phyloP scores from a whole-genome alignment of 345 rosid genomes.

The Euphorbia peplus region DNA sequence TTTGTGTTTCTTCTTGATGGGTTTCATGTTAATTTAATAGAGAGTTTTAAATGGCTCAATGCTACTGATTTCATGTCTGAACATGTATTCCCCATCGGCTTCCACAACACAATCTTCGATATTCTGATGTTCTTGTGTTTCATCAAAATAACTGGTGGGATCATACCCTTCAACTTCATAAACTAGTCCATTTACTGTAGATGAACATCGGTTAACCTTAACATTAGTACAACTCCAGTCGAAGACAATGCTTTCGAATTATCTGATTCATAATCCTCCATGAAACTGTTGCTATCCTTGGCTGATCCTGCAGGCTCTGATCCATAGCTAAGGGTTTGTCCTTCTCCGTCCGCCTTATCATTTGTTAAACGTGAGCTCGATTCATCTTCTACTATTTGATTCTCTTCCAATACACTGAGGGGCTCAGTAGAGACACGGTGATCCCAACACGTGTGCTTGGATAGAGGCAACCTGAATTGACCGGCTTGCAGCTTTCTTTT shows the following conservation, averaged over 20 bases:
- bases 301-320: conserved; percentile 34
- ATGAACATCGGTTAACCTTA: conserved; percentile 14
- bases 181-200: conserved; percentile 19
- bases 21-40: conserved; percentile 2
- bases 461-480: conserved; percentile 40
- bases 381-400: conserved; percentile 17
- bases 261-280: conserved; percentile 28
- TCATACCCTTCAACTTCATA: conserved; percentile 14
- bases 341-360: too few relatives aligned
- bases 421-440: conserved; percentile 24
- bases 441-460: conserved; percentile 52
- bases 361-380: background rate
- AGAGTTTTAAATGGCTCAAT: conserved; percentile 39
- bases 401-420: conserved; percentile 12
- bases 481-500: conserved; percentile 54
- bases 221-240: conserved; percentile 20
- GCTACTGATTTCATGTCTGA: conserved; percentile 30
- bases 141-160: conserved; percentile 9
- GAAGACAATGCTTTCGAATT: conserved; percentile 10
- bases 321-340: conserved; percentile 10
- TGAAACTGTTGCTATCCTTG: conserved; percentile 48
- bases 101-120: conserved; percentile 32
- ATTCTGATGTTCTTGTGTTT: conserved; percentile 19
- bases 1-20: background rate
- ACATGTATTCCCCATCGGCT: conserved; percentile 23